phyloP scores from a whole-genome alignment of 2,329 filamentous ascomycete genomes.

The Pyrenochaeta sp. region DNA sequence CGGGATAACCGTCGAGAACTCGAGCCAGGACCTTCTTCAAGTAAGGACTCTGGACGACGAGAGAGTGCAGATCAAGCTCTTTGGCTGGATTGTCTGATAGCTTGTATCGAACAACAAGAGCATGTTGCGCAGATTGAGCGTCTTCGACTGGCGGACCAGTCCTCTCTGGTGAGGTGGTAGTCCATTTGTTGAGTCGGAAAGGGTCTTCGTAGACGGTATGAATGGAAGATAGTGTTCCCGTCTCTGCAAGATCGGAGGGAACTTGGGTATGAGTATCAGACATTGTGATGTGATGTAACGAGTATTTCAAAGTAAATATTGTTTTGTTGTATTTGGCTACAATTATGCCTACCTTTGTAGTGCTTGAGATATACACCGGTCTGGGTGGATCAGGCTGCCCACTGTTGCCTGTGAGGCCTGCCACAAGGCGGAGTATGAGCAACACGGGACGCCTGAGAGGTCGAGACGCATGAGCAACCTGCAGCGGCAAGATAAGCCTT shows the following conservation, averaged over 20 bases:
- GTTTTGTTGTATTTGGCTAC: no score
- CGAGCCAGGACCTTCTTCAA: slow-evolving; percentile 36
- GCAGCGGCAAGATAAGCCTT: no score
- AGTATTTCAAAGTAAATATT: background rate
- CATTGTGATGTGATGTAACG: background rate
- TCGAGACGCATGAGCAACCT: background rate
- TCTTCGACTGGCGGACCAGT: slow-evolving; percentile 39
- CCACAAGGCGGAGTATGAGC: background rate
- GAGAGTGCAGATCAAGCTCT: slow-evolving; percentile 32
- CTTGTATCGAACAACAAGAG: slow-evolving; percentile 21
- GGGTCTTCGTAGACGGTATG: slow-evolving; percentile 40
- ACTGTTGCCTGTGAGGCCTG: slow-evolving; percentile 1
- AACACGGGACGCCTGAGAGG: background rate
- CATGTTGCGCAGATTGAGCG: background rate
- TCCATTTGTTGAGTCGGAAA: slow-evolving; percentile 51
- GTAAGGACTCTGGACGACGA: slow-evolving; percentile 45
- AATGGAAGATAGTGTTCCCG: slow-evolving; percentile 18
- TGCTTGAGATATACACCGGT: no score
- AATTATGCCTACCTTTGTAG: no score
- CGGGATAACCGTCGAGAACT: slow-evolving; percentile 38
- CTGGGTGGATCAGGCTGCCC: background rate
- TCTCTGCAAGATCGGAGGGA: slow-evolving; percentile 28
- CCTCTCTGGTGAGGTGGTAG: slow-evolving; percentile 51
- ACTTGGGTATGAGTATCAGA: background rate
- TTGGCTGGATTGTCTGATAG: slow-evolving; percentile 22